Percentiles rank a stretch among this genome's conserved stretches.
Evolutionary conservation across 169 alveolate genomes (phyloP).

Genomic region (Ichthyophthirius multifiliis): DNA sequence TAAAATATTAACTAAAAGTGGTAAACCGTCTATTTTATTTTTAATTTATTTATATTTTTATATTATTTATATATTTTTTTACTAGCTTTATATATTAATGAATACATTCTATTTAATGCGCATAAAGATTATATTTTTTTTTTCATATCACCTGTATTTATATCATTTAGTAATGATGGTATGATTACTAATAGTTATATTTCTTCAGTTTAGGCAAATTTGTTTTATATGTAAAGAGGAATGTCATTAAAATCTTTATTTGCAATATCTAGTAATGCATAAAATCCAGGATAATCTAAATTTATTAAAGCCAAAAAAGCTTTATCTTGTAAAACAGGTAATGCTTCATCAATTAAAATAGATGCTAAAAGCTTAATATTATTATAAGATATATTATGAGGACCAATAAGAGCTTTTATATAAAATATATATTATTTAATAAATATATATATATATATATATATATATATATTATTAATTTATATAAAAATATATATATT

Average conservation of each 20-base stretch:
- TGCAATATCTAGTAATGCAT: conserved; percentile 5
- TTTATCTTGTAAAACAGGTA: neutral
- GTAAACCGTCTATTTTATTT: neutral
- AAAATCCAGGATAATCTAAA: conserved; percentile 16
- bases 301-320: conserved; percentile 8
- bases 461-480: too few relatives aligned
- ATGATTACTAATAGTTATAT: conserved; percentile 11
- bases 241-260: conserved; percentile 5
- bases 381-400: conserved; percentile 5
- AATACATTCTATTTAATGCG: conserved; percentile 12
- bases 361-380: conserved; percentile 15
- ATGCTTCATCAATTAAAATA: conserved; percentile 17
- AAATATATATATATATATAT: too few relatives aligned
- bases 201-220: conserved; percentile 16
- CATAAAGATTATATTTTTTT: neutral
- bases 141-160: neutral
- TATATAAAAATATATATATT: neutral
- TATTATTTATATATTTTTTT: neutral
- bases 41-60: neutral
- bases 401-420: conserved; percentile 6
- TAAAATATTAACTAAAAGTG: neutral
- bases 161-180: conserved; percentile 10
- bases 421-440: too few relatives aligned
- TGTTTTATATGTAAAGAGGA: neutral
- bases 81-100: conserved; percentile 8